These are phyloP conservation scores for Nematocida parisii DNA, from an alignment of 371 early-diverging fungal genomes.

Conservation along the genomic window DNA sequence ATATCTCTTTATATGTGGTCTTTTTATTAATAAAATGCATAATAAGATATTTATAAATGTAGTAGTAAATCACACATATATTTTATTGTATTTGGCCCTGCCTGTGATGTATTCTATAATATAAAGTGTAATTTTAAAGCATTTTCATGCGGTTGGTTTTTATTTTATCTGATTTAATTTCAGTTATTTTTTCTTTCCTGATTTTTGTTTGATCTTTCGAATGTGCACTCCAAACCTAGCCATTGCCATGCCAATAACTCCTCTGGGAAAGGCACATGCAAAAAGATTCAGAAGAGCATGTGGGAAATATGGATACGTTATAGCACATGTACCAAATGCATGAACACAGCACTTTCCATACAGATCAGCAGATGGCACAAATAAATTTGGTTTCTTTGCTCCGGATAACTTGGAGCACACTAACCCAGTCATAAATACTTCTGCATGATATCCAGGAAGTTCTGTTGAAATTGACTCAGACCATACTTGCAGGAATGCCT, in stretches of 20 bases:
- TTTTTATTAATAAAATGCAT: too few species aligned
- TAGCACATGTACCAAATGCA: conserved; percentile 5
- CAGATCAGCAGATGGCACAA: conserved; percentile 28
- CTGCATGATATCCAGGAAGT: conserved; percentile 67
- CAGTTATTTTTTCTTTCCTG: conserved; percentile 25
- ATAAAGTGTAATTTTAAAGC: too few species aligned
- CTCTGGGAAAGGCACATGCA: not conserved
- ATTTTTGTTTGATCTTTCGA: conserved; percentile 3
- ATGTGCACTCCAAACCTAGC: not conserved
- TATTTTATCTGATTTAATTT: not conserved
- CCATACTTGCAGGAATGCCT: conserved; percentile 83
- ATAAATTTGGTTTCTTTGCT: conserved; percentile 28
- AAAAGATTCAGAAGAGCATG: conserved; percentile 21
- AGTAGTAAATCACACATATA: too few species aligned
- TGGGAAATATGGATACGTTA: conserved; percentile 52
- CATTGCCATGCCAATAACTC: not conserved
- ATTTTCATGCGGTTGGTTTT: too few species aligned
- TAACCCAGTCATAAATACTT: conserved; percentile 50
- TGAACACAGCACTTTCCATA: conserved; percentile 41
- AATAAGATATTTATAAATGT: too few species aligned
- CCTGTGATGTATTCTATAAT: too few species aligned
- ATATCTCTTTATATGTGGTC: too few species aligned
- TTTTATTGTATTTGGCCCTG: too few species aligned
- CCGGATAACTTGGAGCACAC: conserved; percentile 56
- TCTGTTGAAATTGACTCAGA: conserved; percentile 82